Evolutionary conservation across 2,329 filamentous ascomycete genomes (phyloP).

Genomic region (Exophiala aquamarina): DNA sequence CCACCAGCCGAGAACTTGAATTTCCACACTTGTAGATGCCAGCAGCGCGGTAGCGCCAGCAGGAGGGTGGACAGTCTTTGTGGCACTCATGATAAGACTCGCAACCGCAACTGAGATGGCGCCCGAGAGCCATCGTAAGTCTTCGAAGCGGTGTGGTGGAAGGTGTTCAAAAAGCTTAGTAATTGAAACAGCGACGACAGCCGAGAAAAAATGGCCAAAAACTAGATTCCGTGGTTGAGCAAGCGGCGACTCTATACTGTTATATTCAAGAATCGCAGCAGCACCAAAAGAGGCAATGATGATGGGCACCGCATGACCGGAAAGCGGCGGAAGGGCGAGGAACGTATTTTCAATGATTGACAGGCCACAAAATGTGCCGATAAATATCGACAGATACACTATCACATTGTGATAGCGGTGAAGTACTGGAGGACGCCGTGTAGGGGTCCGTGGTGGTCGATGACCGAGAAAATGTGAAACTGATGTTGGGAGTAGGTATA

Average conservation of each 20-base stretch:
- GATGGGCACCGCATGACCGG: conserved; percentile 54
- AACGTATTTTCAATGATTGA: conserved; percentile 60
- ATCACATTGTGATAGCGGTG: conserved; percentile 56
- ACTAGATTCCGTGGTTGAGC: conserved; percentile 71
- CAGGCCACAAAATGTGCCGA: conserved; percentile 65
- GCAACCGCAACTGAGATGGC: conserved; percentile 65
- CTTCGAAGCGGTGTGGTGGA: conserved; percentile 39
- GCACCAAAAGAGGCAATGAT: conserved; percentile 74
- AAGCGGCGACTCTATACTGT: conserved; percentile 69
- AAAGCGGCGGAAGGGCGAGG: conserved; percentile 55
- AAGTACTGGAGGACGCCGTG: background rate
- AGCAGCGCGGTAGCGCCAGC: conserved; percentile 73
- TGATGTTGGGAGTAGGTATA: conserved; percentile 63
- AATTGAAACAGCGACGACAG: conserved; percentile 60
- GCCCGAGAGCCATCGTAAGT: conserved; percentile 64
- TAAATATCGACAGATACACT: conserved; percentile 61
- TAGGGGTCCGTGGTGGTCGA: conserved; percentile 39
- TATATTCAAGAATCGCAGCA: conserved; percentile 73
- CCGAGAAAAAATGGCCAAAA: conserved; percentile 64
- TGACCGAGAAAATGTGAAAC: conserved; percentile 70
- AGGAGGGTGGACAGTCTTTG: conserved; percentile 71
- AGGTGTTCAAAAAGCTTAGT: conserved; percentile 64
- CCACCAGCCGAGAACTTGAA: conserved; percentile 65
- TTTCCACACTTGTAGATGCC: conserved; percentile 59
- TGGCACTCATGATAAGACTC: conserved; percentile 66